Evolutionary conservation across 2,329 filamentous ascomycete genomes (phyloP).

Genomic region (Nigrospora sphaerica): DNA sequence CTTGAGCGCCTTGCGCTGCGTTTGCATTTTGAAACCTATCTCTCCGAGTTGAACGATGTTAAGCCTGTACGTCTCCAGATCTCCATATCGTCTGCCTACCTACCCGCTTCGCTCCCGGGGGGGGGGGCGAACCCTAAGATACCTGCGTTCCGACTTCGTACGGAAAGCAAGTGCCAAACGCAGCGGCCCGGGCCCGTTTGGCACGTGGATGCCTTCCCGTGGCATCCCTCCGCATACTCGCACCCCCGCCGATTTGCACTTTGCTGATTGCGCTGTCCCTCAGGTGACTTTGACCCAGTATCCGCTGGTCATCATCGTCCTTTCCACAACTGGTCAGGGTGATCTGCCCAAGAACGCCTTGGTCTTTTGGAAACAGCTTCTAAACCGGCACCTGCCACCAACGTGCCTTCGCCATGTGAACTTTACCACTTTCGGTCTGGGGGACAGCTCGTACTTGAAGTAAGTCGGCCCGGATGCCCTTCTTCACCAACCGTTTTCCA

Average conservation of each 20-base stretch:
- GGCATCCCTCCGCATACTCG: too few species aligned
- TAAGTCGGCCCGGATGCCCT: constrained; percentile 31
- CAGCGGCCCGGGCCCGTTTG: too few species aligned
- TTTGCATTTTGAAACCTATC: constrained; percentile 67
- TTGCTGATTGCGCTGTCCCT: constrained; percentile 1
- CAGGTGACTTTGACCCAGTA: constrained; percentile 45
- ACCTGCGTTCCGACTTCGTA: too few species aligned
- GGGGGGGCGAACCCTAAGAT: too few species aligned
- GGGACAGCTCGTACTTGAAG: constrained; percentile 92
- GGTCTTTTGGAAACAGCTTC: constrained; percentile 76
- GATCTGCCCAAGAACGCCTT: constrained; percentile 81
- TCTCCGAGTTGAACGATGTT: constrained; percentile 71
- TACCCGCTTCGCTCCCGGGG: too few species aligned
- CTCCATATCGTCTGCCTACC: not conserved
- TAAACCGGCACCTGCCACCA: constrained; percentile 69
- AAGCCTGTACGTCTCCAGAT: constrained; percentile 55
- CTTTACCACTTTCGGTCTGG: constrained; percentile 85
- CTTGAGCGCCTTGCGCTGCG: constrained; percentile 68
- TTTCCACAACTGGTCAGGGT: constrained; percentile 92
- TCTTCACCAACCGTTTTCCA: not conserved
- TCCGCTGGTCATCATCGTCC: constrained; percentile 65
- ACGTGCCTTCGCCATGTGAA: constrained; percentile 60
- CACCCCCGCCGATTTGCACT: not conserved
- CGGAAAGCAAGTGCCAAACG: too few species aligned
- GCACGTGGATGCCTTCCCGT: too few species aligned